phyloP scores from a whole-genome alignment of 2,329 filamentous ascomycete genomes.

The Endoconidiophora laricicola region DNA sequence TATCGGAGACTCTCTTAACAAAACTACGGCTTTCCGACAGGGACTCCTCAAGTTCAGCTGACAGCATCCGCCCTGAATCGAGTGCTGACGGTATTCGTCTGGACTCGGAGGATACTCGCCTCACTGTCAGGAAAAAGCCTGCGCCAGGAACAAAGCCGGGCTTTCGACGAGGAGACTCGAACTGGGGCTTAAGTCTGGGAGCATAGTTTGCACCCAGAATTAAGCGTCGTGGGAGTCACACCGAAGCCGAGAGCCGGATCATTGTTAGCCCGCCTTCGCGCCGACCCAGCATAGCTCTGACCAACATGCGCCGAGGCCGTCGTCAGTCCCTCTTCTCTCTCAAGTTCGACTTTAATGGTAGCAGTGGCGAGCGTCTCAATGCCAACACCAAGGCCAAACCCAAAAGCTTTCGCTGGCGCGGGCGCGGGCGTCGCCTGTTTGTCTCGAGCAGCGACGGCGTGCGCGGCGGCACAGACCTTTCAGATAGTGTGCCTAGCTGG shows the following conservation, averaged over 20 bases:
- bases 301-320: not conserved
- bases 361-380: not conserved
- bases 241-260: not conserved
- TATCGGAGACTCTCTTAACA: slow-evolving; percentile 1
- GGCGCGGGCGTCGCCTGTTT: no score
- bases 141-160: not conserved
- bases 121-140: not conserved
- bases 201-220: slow-evolving; percentile 7
- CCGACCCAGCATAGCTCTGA: not conserved
- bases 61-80: not conserved
- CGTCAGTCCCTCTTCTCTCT: slow-evolving; percentile 1
- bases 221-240: not conserved
- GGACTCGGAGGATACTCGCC: no score
- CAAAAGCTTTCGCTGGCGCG: no score
- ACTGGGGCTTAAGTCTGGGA: slow-evolving; percentile 7
- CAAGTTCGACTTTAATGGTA: not conserved
- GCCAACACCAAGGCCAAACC: not conserved
- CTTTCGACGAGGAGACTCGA: slow-evolving; percentile 2
- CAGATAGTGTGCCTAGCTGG: slow-evolving; percentile 1
- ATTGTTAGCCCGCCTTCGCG: not conserved
- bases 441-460: not conserved
- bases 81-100: not conserved
- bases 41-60: not conserved
- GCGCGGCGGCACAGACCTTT: not conserved
- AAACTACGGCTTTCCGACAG: slow-evolving; percentile 2